Conservation (phyloP, 345 rosid species). For the Camelina sativa region DNA sequence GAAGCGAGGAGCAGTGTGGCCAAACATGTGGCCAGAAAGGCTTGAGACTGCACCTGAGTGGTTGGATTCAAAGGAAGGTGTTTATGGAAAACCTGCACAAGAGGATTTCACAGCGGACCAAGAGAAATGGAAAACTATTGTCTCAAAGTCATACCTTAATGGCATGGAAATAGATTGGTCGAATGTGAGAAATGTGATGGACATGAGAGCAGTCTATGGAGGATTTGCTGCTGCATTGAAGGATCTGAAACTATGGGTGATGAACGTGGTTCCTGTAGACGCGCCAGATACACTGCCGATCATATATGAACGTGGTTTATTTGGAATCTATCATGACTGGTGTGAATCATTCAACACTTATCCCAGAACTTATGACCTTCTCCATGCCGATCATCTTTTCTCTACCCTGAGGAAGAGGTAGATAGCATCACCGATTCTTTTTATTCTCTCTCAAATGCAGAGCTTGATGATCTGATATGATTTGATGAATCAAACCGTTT, state of each 20-base stretch:
- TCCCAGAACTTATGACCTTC: constrained; percentile 86
- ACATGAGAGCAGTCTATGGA: constrained; percentile 94
- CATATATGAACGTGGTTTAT: constrained; percentile 88
- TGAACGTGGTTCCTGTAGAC: constrained; percentile 80
- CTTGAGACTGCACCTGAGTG: constrained; percentile 72
- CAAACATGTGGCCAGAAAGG: constrained; percentile 72
- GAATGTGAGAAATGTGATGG: constrained; percentile 81
- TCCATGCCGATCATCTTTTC: constrained; percentile 85
- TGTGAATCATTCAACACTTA: constrained; percentile 89
- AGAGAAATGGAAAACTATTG: constrained; percentile 67
- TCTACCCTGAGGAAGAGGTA: constrained; percentile 70
- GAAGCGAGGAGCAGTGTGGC: constrained; percentile 75
- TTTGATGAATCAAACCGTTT: neutral
- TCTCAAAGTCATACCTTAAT: constrained; percentile 60
- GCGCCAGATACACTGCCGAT: constrained; percentile 84
- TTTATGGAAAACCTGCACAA: constrained; percentile 68
- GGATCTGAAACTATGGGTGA: constrained; percentile 80
- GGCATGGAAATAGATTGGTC: constrained; percentile 73
- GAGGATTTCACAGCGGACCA: constrained; percentile 72
- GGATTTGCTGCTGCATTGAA: constrained; percentile 87
- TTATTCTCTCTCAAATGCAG: neutral
- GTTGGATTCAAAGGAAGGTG: constrained; percentile 66
- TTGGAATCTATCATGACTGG: constrained; percentile 94
- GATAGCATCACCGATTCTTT: neutral
- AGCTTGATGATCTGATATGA: neutral